These are phyloP conservation scores for Liquidambar formosana DNA, from an alignment of 164 flowering plant species.

Conservation along the genomic window DNA sequence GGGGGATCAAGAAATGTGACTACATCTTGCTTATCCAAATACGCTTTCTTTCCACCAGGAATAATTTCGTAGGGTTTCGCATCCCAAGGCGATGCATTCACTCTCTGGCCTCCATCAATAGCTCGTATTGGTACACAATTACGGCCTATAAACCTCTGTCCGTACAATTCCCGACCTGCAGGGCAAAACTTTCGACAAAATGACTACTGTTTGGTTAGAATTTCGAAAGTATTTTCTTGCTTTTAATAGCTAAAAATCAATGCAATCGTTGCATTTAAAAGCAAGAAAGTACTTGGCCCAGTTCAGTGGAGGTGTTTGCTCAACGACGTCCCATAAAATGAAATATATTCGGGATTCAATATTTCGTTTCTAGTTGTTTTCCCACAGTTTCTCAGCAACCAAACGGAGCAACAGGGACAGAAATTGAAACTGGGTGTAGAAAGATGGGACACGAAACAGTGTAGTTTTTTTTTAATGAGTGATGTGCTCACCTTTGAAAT, in stretches of 20 bases:
- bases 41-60: constrained; percentile 41
- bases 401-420: too few species aligned
- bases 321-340: too few species aligned
- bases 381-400: too few species aligned
- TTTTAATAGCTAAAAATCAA: background rate
- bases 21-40: constrained; percentile 68
- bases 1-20: constrained; percentile 76
- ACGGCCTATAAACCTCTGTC: background rate
- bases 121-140: constrained; percentile 23
- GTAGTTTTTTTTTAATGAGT: too few species aligned
- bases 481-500: background rate
- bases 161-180: background rate
- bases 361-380: too few species aligned
- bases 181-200: background rate
- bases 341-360: too few species aligned
- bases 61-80: constrained; percentile 51
- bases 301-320: too few species aligned
- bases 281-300: too few species aligned
- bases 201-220: background rate
- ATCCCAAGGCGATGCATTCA: constrained; percentile 46
- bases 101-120: constrained; percentile 26
- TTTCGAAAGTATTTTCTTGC: too few species aligned
- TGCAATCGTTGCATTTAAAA: background rate
- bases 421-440: too few species aligned
- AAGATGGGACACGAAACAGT: too few species aligned